Conservation (phyloP, 306 rosid genomes). For the Glycyrrhiza uralensis region DNA sequence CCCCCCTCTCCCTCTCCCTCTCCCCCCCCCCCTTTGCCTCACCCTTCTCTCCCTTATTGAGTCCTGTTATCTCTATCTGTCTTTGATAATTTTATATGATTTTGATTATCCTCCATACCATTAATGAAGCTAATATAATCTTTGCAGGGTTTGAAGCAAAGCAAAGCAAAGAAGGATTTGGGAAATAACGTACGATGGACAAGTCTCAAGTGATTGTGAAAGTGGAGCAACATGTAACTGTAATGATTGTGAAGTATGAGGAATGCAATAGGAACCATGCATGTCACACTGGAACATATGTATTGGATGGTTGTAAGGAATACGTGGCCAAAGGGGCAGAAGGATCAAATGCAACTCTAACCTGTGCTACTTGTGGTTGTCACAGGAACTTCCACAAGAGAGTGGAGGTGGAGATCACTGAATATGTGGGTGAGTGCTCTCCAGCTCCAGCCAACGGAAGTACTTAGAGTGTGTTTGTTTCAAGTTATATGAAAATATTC, state of each 20-base stretch:
- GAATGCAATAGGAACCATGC: slow-evolving; percentile 56
- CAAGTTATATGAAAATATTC: no score
- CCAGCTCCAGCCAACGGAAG: no score
- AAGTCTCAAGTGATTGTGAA: slow-evolving; percentile 54
- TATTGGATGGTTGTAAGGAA: slow-evolving; percentile 66
- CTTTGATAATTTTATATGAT: no score
- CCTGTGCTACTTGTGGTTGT: slow-evolving; percentile 69
- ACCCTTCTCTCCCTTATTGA: no score
- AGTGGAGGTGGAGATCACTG: not conserved
- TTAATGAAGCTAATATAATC: not conserved
- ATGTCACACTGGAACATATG: slow-evolving; percentile 48
- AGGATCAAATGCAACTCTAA: slow-evolving; percentile 47
- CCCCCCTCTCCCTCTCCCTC: no score
- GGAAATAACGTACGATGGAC: slow-evolving; percentile 40
- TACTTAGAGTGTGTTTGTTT: no score
- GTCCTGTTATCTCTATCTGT: no score
- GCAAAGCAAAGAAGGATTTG: not conserved
- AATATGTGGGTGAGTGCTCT: not conserved
- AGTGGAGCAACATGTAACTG: slow-evolving; percentile 27
- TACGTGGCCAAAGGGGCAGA: slow-evolving; percentile 64
- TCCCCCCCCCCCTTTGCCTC: no score
- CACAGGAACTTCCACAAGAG: slow-evolving; percentile 61
- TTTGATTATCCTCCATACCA: not conserved
- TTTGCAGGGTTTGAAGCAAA: not conserved
- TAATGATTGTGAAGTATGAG: slow-evolving; percentile 36